Percentiles rank a stretch among this genome's conserved stretches.
phyloP scores from a whole-genome alignment of 2,329 filamentous ascomycete species.

The Trichophyton benhamiae region DNA sequence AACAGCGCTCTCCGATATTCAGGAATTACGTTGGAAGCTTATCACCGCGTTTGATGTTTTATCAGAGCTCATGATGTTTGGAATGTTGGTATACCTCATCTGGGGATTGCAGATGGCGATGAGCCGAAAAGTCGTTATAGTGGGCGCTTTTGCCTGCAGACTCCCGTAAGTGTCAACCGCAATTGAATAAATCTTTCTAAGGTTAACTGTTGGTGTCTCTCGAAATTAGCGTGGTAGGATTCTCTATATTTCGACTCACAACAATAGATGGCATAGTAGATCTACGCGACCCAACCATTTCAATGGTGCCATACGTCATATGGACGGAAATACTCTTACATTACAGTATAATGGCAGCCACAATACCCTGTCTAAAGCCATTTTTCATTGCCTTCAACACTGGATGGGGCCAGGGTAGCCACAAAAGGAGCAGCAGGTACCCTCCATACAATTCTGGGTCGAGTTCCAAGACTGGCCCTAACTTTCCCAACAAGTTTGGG shows the following conservation, averaged over 20 bases:
- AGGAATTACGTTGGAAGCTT: constrained; percentile 24
- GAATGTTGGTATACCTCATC: constrained; percentile 23
- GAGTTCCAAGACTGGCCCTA: not conserved
- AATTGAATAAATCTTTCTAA: not conserved
- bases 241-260: not conserved
- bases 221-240: not conserved
- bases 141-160: constrained; percentile 27
- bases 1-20: not conserved
- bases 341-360: constrained; percentile 32
- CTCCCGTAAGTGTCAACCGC: constrained; percentile 18
- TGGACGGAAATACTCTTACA: constrained; percentile 29
- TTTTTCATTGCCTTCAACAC: constrained; percentile 12
- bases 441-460: not conserved
- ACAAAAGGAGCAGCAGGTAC: constrained; percentile 9
- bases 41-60: constrained; percentile 30
- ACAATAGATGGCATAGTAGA: constrained; percentile 18
- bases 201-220: not conserved
- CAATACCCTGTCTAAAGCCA: constrained; percentile 24
- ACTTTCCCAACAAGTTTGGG: not conserved
- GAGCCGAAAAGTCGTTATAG: constrained; percentile 24
- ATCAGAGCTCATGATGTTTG: constrained; percentile 24
- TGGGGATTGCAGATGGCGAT: constrained; percentile 28
- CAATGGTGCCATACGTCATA: constrained; percentile 23
- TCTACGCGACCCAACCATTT: constrained; percentile 22
- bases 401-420: constrained; percentile 6